phyloP scores from a whole-genome alignment of 2,329 filamentous ascomycete species.

The Cytospora piceae region DNA sequence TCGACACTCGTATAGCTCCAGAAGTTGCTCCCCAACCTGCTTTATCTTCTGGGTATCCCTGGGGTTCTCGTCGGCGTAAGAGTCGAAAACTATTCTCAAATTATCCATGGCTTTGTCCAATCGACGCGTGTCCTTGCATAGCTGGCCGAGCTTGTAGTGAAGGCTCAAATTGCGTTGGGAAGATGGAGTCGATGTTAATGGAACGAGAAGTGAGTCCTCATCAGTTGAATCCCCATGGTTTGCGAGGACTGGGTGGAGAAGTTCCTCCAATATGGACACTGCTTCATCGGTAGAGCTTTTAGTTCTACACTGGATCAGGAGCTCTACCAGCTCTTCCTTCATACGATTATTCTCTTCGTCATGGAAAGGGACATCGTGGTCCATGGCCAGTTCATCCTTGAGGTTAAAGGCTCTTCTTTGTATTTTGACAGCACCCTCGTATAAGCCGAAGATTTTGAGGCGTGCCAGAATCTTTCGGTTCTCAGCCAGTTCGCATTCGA shows the following conservation, averaged over 20 bases:
- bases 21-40: conserved; percentile 4
- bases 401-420: conserved; percentile 17
- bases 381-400: conserved; percentile 1
- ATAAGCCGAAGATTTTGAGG: not conserved
- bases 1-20: conserved; percentile 8
- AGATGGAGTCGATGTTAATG: not conserved
- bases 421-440: conserved; percentile 13
- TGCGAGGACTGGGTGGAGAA: not conserved
- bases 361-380: not conserved
- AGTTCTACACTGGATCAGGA: conserved; percentile 5
- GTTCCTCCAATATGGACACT: not conserved
- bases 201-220: not conserved
- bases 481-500: conserved; percentile 10
- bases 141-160: conserved; percentile 18
- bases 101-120: conserved; percentile 6
- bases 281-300: conserved; percentile 7
- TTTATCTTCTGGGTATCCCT: not conserved
- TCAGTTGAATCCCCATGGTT: not conserved
- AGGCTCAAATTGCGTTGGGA: not conserved
- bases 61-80: not conserved
- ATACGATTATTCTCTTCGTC: conserved; percentile 6
- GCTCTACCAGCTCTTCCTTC: conserved; percentile 15
- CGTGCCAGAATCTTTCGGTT: conserved; percentile 7
- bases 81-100: conserved; percentile 13
- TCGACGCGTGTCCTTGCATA: conserved; percentile 19